A percentile compares a stretch with the other conserved stretches of the same genome.
These are phyloP conservation scores for Spinacia oleracea DNA, from an alignment of 179 eudicot genomes.

Conservation along the genomic window DNA sequence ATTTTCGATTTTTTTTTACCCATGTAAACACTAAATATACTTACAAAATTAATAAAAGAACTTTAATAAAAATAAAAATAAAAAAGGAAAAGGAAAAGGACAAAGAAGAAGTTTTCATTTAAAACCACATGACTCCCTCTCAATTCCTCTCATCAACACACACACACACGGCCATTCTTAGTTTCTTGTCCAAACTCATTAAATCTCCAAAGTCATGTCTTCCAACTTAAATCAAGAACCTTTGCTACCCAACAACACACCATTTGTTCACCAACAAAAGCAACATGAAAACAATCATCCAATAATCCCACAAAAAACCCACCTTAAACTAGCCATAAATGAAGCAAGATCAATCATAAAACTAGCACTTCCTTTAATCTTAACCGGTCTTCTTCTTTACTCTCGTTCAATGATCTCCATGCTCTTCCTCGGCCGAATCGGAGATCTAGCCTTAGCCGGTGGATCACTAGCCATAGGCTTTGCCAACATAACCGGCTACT, in stretches of 20 bases:
- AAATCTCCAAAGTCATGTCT: slow-evolving; percentile 13
- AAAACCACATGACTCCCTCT: slow-evolving; percentile 25
- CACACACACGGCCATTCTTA: background rate
- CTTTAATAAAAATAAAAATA: background rate
- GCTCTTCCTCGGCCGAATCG: slow-evolving; percentile 70
- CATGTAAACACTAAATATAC: background rate
- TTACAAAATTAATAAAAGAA: too few species aligned
- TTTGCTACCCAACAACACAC: slow-evolving; percentile 27
- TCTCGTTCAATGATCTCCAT: slow-evolving; percentile 83
- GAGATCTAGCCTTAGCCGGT: slow-evolving; percentile 63
- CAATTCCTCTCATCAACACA: slow-evolving; percentile 4
- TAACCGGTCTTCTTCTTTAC: slow-evolving; percentile 73
- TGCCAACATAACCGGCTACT: slow-evolving; percentile 79
- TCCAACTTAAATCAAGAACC: slow-evolving; percentile 25
- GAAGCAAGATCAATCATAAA: slow-evolving; percentile 56
- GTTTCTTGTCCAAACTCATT: background rate
- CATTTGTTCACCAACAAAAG: slow-evolving; percentile 22
- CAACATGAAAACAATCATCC: slow-evolving; percentile 35
- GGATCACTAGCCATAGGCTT: slow-evolving; percentile 74
- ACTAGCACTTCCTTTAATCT: slow-evolving; percentile 66
- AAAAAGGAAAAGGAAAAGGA: background rate
- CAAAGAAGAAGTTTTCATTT: slow-evolving; percentile 9
- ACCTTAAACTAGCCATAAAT: slow-evolving; percentile 40
- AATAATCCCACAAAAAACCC: slow-evolving; percentile 42
- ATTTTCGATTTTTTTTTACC: background rate